phyloP scores from a whole-genome alignment of 768 basidiomycete species.

The Auricularia auricula-judae region DNA sequence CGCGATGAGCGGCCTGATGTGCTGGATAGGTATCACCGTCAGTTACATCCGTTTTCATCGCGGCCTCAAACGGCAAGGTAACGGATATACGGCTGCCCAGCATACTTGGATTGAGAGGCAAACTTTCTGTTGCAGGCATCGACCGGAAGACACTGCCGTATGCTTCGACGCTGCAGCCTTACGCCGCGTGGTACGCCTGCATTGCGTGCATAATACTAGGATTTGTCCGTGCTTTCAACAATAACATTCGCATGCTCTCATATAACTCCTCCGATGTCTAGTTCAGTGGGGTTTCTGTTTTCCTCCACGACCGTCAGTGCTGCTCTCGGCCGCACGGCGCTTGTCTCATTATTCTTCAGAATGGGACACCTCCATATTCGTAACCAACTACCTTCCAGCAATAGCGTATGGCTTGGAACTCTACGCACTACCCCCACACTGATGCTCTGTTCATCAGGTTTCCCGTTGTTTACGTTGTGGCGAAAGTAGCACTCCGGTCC shows the following conservation, averaged over 20 bases:
- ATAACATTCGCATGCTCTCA: not conserved
- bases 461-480: not conserved
- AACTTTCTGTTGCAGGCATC: conserved; percentile 21
- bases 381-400: not conserved
- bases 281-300: not conserved
- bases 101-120: too few relatives aligned
- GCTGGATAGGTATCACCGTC: conserved; percentile 28
- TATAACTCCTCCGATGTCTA: not conserved
- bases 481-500: not conserved
- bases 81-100: not conserved
- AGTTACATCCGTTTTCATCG: conserved; percentile 28
- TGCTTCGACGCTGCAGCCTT: conserved; percentile 44
- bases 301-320: not conserved
- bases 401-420: not conserved
- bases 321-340: not conserved
- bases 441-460: not conserved
- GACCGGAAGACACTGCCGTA: conserved; percentile 38
- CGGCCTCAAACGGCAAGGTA: not conserved
- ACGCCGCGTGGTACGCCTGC: conserved; percentile 49
- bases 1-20: conserved; percentile 16
- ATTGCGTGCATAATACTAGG: not conserved
- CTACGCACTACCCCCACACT: too few relatives aligned
- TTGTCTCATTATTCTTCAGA: not conserved
- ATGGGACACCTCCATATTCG: not conserved
- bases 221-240: not conserved